A percentile compares a stretch with the other conserved stretches of the same genome.
Evolutionary conservation across 192 early-diverging fungal species (phyloP).

Genomic region (Coemansia sp.): DNA sequence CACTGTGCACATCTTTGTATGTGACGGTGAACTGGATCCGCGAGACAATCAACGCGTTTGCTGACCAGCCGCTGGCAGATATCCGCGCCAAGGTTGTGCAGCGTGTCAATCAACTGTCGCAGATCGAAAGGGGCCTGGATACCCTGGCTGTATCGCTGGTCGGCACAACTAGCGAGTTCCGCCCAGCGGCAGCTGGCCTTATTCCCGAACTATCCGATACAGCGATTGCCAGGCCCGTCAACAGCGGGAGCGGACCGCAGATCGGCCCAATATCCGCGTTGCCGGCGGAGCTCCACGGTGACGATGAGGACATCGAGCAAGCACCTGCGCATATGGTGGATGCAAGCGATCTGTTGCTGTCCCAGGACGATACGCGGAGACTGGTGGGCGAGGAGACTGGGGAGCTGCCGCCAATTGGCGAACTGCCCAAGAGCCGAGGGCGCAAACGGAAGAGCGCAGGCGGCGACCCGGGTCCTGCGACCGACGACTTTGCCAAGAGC

Average conservation of each 20-base stretch:
- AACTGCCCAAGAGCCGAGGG: constrained; percentile 11
- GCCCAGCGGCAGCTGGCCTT: constrained; percentile 22
- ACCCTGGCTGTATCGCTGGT: constrained; percentile 20
- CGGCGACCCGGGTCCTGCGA: background rate
- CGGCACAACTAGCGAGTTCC: constrained; percentile 17
- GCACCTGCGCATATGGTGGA: constrained; percentile 11
- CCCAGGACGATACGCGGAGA: constrained; percentile 34
- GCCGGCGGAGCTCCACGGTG: too few species aligned
- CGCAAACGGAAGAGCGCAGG: constrained; percentile 17
- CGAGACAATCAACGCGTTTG: constrained; percentile 64
- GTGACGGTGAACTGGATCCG: constrained; percentile 54
- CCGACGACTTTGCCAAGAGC: constrained; percentile 12
- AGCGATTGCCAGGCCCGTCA: background rate
- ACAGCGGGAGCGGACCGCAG: background rate
- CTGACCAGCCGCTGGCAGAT: constrained; percentile 27
- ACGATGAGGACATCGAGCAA: too few species aligned
- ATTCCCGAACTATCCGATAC: constrained; percentile 25
- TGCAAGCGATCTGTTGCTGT: constrained; percentile 25
- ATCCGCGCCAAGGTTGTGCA: constrained; percentile 21
- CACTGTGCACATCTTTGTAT: constrained; percentile 32
- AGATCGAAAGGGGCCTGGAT: constrained; percentile 19
- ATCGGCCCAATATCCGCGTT: too few species aligned
- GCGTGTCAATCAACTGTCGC: constrained; percentile 33
- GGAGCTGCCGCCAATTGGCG: background rate
- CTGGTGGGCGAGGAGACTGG: constrained; percentile 6